Percentiles rank a stretch among this genome's conserved stretches.
phyloP scores from a whole-genome alignment of 768 basidiomycete species.

The Mycena latifolia region DNA sequence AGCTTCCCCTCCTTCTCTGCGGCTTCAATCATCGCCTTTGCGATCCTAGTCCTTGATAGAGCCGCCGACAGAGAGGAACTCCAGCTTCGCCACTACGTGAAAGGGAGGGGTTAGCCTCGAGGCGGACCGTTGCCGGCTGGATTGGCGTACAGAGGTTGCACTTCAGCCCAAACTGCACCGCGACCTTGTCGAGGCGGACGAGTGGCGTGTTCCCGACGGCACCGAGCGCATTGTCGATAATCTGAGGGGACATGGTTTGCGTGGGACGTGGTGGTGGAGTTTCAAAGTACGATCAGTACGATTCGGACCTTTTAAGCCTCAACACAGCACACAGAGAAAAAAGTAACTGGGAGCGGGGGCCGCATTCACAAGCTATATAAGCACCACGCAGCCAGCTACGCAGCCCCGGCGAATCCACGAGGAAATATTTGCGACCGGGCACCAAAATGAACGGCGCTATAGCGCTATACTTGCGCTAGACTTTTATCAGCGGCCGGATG shows the following conservation, averaged over 20 bases:
- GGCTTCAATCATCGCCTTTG: constrained; percentile 95
- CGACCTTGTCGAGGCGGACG: constrained; percentile 86
- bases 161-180: constrained; percentile 77
- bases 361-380: no score
- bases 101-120: neutral
- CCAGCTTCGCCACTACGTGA: constrained; percentile 84
- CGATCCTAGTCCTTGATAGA: constrained; percentile 97
- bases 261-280: constrained; percentile 1
- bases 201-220: constrained; percentile 94
- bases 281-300: no score
- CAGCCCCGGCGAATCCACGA: no score
- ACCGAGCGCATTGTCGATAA: constrained; percentile 85
- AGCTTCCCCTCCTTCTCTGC: constrained; percentile 91
- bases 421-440: no score
- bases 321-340: no score
- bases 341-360: no score
- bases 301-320: no score
- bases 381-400: no score
- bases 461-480: no score
- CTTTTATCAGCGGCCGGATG: no score
- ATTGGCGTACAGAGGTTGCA: constrained; percentile 87
- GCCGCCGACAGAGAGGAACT: constrained; percentile 92
- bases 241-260: constrained; percentile 52
- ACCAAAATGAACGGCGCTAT: no score
- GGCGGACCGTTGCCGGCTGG: neutral